Conservation (phyloP, 306 rosid species). For the Dalbergia cultrata region DNA sequence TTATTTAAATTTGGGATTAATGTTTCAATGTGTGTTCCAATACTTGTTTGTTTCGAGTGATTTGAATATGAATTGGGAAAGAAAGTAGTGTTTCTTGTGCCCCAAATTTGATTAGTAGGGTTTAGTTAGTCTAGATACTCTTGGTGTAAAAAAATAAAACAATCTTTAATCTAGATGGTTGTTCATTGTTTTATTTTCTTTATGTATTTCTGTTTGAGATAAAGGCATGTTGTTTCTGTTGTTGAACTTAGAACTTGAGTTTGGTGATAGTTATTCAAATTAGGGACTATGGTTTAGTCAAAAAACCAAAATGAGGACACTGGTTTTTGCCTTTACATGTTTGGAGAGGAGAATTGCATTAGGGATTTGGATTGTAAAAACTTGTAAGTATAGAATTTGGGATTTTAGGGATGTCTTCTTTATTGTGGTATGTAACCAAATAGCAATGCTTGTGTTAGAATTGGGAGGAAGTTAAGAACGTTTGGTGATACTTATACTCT, state of each 20-base stretch:
- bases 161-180: not conserved
- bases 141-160: not conserved
- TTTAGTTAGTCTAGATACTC: not conserved
- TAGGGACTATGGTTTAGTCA: not conserved
- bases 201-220: not conserved
- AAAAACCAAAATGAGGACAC: not conserved
- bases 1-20: slow-evolving; percentile 3
- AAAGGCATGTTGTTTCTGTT: not conserved
- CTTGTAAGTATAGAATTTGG: not conserved
- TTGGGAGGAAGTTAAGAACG: not conserved
- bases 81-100: not conserved
- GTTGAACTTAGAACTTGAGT: not conserved
- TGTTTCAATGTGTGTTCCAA: not conserved
- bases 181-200: not conserved
- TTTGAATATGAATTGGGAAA: not conserved
- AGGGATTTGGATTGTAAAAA: not conserved
- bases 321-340: not conserved
- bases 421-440: not conserved
- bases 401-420: not conserved
- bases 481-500: not conserved
- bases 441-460: not conserved
- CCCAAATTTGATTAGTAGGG: not conserved
- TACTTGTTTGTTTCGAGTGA: not conserved
- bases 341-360: not conserved
- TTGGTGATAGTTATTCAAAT: not conserved